Base-by-base conservation (phyloP, 208 protist species). In the Acanthamoeba quina region DNA sequence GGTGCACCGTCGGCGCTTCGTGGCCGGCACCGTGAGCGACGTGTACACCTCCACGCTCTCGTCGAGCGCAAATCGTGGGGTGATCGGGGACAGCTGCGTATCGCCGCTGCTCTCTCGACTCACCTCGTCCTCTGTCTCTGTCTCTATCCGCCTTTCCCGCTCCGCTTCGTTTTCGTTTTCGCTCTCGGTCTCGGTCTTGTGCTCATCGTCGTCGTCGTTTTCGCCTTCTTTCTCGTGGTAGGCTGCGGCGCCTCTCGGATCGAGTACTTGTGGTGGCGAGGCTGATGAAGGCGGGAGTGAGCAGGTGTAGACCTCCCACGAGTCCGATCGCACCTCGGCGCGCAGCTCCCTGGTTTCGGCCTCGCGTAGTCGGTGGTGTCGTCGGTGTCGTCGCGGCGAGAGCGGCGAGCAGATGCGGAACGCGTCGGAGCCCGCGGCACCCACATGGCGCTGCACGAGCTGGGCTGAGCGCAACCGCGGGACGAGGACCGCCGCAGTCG, bases 261-360 rank as follows among this genome's bases (percentile, higher is more conserved):
- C 44, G 11, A 49, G 44, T 49, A 11, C 58, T 24, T 64, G 17
- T 26, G 58, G 58, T 3, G 24, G 58, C 58, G 17, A 24, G 2
- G 24, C 5, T 41, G 31, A 31, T n/a, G 29, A 24, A 1, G 26
- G 13, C 6, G 26, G 64, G 29, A 64, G 58, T 24, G 64, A 10
- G 64, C 64, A 72, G 64, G 64, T 72, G 64, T 72, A 72, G 64
- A 72, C 64, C 31, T 72, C 64, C 64, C 64, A 72, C 29, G 64
- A 72, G 29, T 72, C 64, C n/a, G 64, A 31, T 19, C 64, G 64
- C 29, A 21, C 64, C 29, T 72, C n/a, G 5, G 64, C 64, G 2
- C 64, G 26, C 29, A 13, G 7, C 1, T n/a, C 64, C 64, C 34
- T n/a, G 64, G 64, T 31, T 24, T 72, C 64, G 29, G 64, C 64